Evolutionary conservation across 1,139 yeast genomes (phyloP), one percentile per base, ranked within the genome.

Genomic region (Kluyveromyces marxianus): DNA sequence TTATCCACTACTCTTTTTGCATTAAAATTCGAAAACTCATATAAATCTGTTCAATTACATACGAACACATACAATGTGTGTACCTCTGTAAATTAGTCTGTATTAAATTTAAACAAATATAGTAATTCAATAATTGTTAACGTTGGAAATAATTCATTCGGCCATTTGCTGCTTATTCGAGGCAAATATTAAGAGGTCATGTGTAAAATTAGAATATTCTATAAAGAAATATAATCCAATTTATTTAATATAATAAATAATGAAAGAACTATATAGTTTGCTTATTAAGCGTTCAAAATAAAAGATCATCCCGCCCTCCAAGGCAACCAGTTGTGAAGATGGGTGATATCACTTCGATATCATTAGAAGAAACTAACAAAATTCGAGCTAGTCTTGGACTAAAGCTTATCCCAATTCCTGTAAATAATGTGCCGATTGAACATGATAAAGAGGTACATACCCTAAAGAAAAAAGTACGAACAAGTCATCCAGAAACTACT

Each of bases 281-380:
- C n/a, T n/a, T n/a, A n/a, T n/a, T n/a, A n/a, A n/a, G n/a, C n/a
- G n/a, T n/a, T n/a, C n/a, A n/a, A n/a, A n/a, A n/a, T n/a, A n/a
- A n/a, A n/a, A n/a, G n/a, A n/a, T n/a, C n/a, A n/a, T n/a, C n/a
- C n/a, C n/a, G n/a, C n/a, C n/a, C 31, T 29, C 6, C 31, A 8
- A 29, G 31, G 31, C 31, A 29, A 6, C 6, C 31, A 29, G 31
- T 29, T 21, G 27, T 6, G n/a, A n/a, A 7, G 10, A 54, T 58
- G 61, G 50, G 61, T 66, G 31, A 62, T 62, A 52, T 62, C 25
- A 39, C 53, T 55, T 49, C 63, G 1, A 50, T 75, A 7, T 71
- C 79, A 0, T 47, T 76, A 4, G 77, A 72, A 48, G 83, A 78
- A 54, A 78, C 83, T 0, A 78, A 78, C 55, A 68, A 62, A 51